Evolutionary conservation across 2,329 filamentous ascomycete genomes (phyloP).

Genomic region (Scedosporium dehoogii): DNA sequence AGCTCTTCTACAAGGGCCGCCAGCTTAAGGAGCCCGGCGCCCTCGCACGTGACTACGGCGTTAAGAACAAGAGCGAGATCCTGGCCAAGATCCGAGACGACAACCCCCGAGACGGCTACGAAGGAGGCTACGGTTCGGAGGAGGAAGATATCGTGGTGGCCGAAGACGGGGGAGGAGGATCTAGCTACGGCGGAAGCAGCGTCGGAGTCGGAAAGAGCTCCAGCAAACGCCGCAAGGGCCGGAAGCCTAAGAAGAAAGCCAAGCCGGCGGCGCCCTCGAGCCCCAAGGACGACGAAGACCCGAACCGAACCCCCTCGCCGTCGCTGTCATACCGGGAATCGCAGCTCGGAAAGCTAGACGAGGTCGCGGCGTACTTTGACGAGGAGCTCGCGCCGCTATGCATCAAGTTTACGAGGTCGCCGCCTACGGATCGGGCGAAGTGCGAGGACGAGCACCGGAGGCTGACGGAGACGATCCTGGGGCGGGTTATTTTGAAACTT

Average conservation of each 20-base stretch:
- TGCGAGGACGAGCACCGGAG: constrained; percentile 64
- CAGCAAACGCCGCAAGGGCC: constrained; percentile 23
- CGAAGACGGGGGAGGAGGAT: constrained; percentile 32
- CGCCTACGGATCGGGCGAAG: constrained; percentile 58
- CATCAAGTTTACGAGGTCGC: constrained; percentile 47
- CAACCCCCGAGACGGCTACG: background rate
- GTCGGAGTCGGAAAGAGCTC: constrained; percentile 18
- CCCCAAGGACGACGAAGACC: constrained; percentile 16
- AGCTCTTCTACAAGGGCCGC: constrained; percentile 64
- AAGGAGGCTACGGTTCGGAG: constrained; percentile 27
- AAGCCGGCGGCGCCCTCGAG: constrained; percentile 20
- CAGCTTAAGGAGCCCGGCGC: constrained; percentile 56
- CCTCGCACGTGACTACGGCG: constrained; percentile 48
- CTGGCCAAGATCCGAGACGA: constrained; percentile 35
- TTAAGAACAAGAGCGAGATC: constrained; percentile 52
- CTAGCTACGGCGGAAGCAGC: constrained; percentile 13
- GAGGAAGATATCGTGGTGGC: constrained; percentile 31
- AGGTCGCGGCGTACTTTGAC: constrained; percentile 55
- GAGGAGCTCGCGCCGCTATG: constrained; percentile 56
- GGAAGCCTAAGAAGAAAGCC: constrained; percentile 32
- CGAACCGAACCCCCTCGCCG: background rate
- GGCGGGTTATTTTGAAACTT: constrained; percentile 65
- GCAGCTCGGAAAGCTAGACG: constrained; percentile 53
- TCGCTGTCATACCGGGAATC: constrained; percentile 22
- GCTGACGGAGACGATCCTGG: constrained; percentile 65